phyloP scores from a whole-genome alignment of 441 rosid species.

The Melastoma candidum region DNA sequence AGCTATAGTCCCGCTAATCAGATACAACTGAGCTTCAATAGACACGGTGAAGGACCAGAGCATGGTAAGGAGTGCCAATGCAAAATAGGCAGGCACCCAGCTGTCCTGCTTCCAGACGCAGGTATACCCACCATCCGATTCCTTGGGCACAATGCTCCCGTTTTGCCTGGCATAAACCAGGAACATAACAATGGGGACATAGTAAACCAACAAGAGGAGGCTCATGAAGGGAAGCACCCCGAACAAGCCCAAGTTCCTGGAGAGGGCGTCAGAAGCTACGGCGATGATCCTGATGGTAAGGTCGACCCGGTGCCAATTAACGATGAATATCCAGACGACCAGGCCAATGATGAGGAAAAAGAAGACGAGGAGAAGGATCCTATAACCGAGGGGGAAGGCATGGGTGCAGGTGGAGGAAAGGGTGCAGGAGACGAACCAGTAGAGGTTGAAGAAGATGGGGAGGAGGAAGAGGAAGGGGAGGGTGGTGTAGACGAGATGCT shows the following conservation, averaged over 20 bases:
- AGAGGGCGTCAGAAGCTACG: slow-evolving; percentile 72
- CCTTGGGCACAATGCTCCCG: slow-evolving; percentile 53
- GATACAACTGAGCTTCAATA: slow-evolving; percentile 81
- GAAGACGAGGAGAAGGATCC: slow-evolving; percentile 9
- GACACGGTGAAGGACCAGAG: slow-evolving; percentile 67
- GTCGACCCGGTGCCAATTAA: too few species aligned
- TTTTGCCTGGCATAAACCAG: slow-evolving; percentile 66
- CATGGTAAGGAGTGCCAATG: slow-evolving; percentile 72
- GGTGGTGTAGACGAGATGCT: slow-evolving; percentile 56
- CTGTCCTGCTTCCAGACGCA: slow-evolving; percentile 81
- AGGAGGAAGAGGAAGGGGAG: slow-evolving; percentile 64
- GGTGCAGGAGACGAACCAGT: slow-evolving; percentile 88
- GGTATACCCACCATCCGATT: slow-evolving; percentile 33
- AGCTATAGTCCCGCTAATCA: slow-evolving; percentile 71
- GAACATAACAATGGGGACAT: slow-evolving; percentile 65
- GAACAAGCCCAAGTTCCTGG: slow-evolving; percentile 54
- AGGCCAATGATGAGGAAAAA: too few species aligned
- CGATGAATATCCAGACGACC: too few species aligned
- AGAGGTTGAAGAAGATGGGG: slow-evolving; percentile 59
- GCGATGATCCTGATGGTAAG: slow-evolving; percentile 9
- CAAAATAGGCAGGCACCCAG: slow-evolving; percentile 83
- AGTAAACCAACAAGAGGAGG: slow-evolving; percentile 45
- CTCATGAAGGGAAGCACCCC: slow-evolving; percentile 46
- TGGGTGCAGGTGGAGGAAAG: slow-evolving; percentile 52
- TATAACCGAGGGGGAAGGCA: slow-evolving; percentile 54